Evolutionary conservation across 768 basidiomycete species (phyloP).

Genomic region (Boletellus sp.): DNA sequence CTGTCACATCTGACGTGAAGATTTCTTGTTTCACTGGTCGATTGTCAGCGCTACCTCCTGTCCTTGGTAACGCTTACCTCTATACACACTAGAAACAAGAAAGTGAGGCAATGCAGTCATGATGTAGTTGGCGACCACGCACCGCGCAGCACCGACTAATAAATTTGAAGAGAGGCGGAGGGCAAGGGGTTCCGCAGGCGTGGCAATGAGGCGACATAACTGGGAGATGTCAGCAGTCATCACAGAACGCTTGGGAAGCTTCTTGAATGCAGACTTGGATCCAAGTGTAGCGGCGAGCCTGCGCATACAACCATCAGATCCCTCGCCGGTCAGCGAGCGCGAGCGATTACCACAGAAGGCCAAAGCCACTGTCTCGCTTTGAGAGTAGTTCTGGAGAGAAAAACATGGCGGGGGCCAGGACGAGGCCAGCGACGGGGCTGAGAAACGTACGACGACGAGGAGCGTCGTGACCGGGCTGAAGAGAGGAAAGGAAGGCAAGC

Average conservation of each 20-base stretch:
- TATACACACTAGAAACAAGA: conserved; percentile 40
- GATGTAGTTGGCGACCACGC: conserved; percentile 19
- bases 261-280: conserved; percentile 81
- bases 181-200: conserved; percentile 84
- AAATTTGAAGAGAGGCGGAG: conserved; percentile 83
- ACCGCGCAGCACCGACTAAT: conserved; percentile 89
- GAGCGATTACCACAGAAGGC: conserved; percentile 67
- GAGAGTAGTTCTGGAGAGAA: conserved; percentile 80
- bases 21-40: conserved; percentile 77
- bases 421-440: background rate
- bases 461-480: background rate
- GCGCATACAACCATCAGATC: conserved; percentile 11
- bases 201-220: conserved; percentile 74
- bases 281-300: conserved; percentile 93
- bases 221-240: conserved; percentile 78
- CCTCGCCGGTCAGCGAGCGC: background rate
- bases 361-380: conserved; percentile 82
- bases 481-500: conserved; percentile 14
- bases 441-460: conserved; percentile 7
- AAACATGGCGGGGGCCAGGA: conserved; percentile 55
- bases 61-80: conserved; percentile 31
- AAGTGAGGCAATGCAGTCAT: background rate
- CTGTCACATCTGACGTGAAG: conserved; percentile 74
- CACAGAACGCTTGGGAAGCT: conserved; percentile 79
- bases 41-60: background rate